Evolutionary conservation across 1,284 basidiomycete species (phyloP).

Genomic region (Vanrija sp.): DNA sequence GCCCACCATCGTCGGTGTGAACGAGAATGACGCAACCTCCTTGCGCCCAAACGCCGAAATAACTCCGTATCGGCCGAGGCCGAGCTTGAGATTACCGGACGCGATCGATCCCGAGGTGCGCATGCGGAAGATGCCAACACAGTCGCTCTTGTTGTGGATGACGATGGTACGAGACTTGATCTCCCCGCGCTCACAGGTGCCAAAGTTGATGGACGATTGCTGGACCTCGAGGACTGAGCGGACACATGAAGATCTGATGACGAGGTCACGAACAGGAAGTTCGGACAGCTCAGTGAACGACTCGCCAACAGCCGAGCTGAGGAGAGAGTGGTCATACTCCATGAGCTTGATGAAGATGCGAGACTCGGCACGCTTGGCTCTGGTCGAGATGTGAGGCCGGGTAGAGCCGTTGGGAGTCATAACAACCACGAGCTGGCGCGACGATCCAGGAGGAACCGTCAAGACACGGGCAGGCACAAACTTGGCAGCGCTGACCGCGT

Average conservation of each 20-base stretch:
- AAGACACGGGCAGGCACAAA: conserved; percentile 48
- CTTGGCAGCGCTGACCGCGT: conserved; percentile 42
- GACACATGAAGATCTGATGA: conserved; percentile 51
- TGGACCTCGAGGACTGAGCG: conserved; percentile 52
- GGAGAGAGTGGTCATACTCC: conserved; percentile 47
- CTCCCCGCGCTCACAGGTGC: conserved; percentile 53
- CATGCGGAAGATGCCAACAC: conserved; percentile 53
- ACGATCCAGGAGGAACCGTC: conserved; percentile 38
- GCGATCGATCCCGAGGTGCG: conserved; percentile 54
- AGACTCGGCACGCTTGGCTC: conserved; percentile 52
- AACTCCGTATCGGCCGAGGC: conserved; percentile 52
- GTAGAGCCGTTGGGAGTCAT: conserved; percentile 52
- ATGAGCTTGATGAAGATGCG: conserved; percentile 51
- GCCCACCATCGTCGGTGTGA: conserved; percentile 51
- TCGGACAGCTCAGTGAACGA: conserved; percentile 37
- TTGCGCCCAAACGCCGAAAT: conserved; percentile 53
- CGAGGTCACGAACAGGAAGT: conserved; percentile 53
- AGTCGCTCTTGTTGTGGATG: conserved; percentile 51
- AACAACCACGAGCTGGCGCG: conserved; percentile 50
- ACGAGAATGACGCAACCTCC: conserved; percentile 50
- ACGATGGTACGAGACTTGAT: conserved; percentile 52
- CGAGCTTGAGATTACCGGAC: conserved; percentile 53
- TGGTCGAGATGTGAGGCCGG: conserved; percentile 49
- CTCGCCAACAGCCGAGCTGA: conserved; percentile 11
- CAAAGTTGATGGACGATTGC: conserved; percentile 55